Percentiles rank a stretch among this genome's conserved stretches.
Conservation (phyloP, 1,284 basidiomycete genomes). For the Sanguinoderma infundibulare region DNA sequence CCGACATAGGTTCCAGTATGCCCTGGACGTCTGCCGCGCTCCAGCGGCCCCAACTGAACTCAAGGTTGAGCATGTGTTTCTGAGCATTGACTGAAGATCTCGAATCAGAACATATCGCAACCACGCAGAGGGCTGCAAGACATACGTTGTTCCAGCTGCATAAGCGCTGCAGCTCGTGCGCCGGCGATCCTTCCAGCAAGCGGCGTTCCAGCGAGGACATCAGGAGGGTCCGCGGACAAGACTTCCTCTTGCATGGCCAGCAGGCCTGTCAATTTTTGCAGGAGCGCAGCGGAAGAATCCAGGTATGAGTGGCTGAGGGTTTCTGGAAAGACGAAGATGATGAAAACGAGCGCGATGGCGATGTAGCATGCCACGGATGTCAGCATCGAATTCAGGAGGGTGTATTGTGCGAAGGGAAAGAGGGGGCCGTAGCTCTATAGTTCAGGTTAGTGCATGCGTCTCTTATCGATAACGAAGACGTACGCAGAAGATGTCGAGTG, state of each 20-base stretch:
- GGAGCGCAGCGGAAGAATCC: constrained; percentile 37
- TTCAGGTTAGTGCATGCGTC: not conserved
- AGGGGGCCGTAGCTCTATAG: constrained; percentile 55
- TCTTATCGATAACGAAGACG: constrained; percentile 23
- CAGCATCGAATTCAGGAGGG: constrained; percentile 59
- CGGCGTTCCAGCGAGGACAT: constrained; percentile 35
- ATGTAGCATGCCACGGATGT: constrained; percentile 64
- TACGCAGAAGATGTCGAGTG: constrained; percentile 67
- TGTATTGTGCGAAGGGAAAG: constrained; percentile 70
- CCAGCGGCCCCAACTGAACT: constrained; percentile 58
- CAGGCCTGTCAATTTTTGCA: constrained; percentile 40
- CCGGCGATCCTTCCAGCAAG: constrained; percentile 39
- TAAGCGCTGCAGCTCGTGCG: constrained; percentile 30
- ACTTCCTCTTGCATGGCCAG: constrained; percentile 47
- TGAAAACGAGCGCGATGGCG: constrained; percentile 59
- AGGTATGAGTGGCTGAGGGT: constrained; percentile 61
- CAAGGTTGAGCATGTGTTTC: constrained; percentile 52
- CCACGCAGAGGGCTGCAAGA: not conserved
- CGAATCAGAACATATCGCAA: not conserved
- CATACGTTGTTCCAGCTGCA: constrained; percentile 30
- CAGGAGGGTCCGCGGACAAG: constrained; percentile 40
- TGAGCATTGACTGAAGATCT: constrained; percentile 40
- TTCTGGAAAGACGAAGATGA: constrained; percentile 75
- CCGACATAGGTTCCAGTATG: constrained; percentile 47
- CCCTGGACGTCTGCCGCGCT: constrained; percentile 56